phyloP scores from a whole-genome alignment of 2,329 filamentous ascomycete genomes.

The Fusarium miscanthi region DNA sequence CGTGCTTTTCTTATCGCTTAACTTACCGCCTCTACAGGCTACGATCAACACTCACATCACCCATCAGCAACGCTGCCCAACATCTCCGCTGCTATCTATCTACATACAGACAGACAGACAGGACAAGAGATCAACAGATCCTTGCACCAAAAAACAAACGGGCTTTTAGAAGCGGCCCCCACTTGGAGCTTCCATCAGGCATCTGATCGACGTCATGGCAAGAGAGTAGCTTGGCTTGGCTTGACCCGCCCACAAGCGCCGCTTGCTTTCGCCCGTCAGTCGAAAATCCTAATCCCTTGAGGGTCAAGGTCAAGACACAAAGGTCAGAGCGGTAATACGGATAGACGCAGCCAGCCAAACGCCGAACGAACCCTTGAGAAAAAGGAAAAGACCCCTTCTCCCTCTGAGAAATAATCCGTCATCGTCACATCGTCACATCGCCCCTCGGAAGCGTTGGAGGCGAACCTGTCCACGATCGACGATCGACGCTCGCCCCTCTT shows the following conservation, averaged over 20 bases:
- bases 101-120: neutral
- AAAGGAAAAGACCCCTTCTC: slow-evolving; percentile 8
- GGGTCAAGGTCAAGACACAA: slow-evolving; percentile 14
- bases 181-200: slow-evolving; percentile 26
- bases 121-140: slow-evolving; percentile 6
- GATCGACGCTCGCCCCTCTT: slow-evolving; percentile 37
- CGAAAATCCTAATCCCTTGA: slow-evolving; percentile 19
- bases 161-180: slow-evolving; percentile 22
- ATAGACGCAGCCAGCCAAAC: slow-evolving; percentile 17
- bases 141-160: slow-evolving; percentile 24
- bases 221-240: slow-evolving; percentile 7
- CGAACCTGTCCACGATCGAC: slow-evolving; percentile 1
- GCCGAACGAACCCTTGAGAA: slow-evolving; percentile 30
- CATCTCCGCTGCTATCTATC: slow-evolving; percentile 10
- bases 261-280: slow-evolving; percentile 1
- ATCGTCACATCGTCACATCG: slow-evolving; percentile 29
- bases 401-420: slow-evolving; percentile 7
- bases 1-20: slow-evolving; percentile 15
- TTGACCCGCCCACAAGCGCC: slow-evolving; percentile 31
- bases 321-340: slow-evolving; percentile 1
- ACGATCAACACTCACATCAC: slow-evolving; percentile 29
- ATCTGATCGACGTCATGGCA: slow-evolving; percentile 43
- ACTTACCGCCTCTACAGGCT: slow-evolving; percentile 7
- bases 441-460: slow-evolving; percentile 1
- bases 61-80: slow-evolving; percentile 7